Evolutionary conservation across 306 rosid species (phyloP).

Genomic region (Potentilla sterilis): DNA sequence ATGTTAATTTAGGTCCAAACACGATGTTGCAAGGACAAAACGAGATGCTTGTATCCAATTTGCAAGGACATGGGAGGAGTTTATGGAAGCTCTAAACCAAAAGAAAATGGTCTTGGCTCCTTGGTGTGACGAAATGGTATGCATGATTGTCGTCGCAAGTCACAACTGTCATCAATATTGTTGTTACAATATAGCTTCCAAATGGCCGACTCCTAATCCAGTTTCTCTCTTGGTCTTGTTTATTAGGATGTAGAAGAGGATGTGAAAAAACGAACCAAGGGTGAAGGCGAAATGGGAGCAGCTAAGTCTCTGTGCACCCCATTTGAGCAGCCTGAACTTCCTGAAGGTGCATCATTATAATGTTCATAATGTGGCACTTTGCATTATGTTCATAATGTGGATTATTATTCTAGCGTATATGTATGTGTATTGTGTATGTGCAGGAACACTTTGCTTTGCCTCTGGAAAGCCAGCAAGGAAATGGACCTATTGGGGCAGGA

Average conservation of each 20-base stretch:
- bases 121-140: conserved; percentile 95
- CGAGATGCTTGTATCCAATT: conserved; percentile 70
- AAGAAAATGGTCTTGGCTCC: conserved; percentile 88
- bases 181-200: too few species aligned
- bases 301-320: conserved; percentile 84
- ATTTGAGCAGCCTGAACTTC: conserved; percentile 87
- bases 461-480: conserved; percentile 78
- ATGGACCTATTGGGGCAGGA: conserved; percentile 89
- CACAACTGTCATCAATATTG: not conserved
- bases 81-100: conserved; percentile 59
- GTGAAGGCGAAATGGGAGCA: conserved; percentile 70
- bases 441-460: conserved; percentile 78
- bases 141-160: not conserved
- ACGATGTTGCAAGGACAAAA: conserved; percentile 62
- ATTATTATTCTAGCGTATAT: too few species aligned
- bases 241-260: conserved; percentile 75
- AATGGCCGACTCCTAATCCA: not conserved
- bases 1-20: too few species aligned
- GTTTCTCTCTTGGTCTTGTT: conserved; percentile 7
- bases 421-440: not conserved
- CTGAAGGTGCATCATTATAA: conserved; percentile 55
- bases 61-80: conserved; percentile 76
- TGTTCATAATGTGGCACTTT: too few species aligned
- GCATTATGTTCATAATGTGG: too few species aligned
- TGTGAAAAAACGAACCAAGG: conserved; percentile 85